Base-by-base conservation (phyloP, 2,329 filamentous ascomycete species). In the Fusarium sp. region DNA sequence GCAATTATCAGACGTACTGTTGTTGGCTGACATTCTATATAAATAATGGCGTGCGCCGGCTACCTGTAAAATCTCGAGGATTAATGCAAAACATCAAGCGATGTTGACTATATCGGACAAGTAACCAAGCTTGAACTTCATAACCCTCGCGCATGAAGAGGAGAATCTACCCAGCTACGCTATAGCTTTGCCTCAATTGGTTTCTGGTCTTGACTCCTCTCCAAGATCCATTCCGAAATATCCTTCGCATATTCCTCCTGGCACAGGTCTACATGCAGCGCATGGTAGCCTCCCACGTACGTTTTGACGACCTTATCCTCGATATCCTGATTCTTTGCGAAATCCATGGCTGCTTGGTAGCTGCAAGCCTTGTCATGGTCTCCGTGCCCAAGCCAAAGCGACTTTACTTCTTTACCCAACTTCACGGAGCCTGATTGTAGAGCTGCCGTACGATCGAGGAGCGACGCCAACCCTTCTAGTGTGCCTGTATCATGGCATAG, bases 401-500 rank as follows among this genome's bases (percentile, higher is more conserved):
- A 85, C 63, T 81, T 85, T 54, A 92, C 86, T n/a, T 80, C 76
- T 23, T 80, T 76, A 77, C 86, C 76, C 74, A 88, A 77, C 67
- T 72, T 79, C 29, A 88, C 78, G 49, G 81, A 83, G 4, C 89
- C 90, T 8, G 77, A 80, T 7, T 87, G 80, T 63, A 97, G 79
- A 52, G 83, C 83, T 7, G 80, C 80, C 2, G 90, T 90, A 25
- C 94, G 87, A 76, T 96, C 92, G 67, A 97, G 80, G 85, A 97
- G 85, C 0, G 87, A 90, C 1, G 91, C 86, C 33, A 97, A 77
- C 1, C 92, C 92, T 77, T 94, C 90, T n/a, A 97, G 83, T 9
- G 94, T 97, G 35, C 93, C 94, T 4, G 89, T 95, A 77, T 95
- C 86, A 79, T 97, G 94, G 77, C 90, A 88, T 51, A 97, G 82